Conservation (phyloP, 345 rosid genomes). For the Eucalyptus urophylla region DNA sequence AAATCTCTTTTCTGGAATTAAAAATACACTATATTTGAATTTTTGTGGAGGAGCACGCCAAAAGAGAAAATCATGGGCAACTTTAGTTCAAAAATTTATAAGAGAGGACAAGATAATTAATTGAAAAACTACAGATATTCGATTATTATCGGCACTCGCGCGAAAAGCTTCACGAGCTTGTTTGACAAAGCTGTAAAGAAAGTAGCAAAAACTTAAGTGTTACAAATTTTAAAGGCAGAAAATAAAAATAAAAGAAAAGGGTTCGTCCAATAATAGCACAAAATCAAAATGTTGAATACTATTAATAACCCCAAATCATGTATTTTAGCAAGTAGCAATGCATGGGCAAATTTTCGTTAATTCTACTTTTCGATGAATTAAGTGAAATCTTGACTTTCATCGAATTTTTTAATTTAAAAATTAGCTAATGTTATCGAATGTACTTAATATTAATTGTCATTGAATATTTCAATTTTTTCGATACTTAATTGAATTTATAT, state of each 20-base stretch:
- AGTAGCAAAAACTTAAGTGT: background rate
- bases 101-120: background rate
- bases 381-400: background rate
- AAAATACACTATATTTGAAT: background rate
- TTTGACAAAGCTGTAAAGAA: background rate
- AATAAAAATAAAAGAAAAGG: background rate
- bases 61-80: background rate
- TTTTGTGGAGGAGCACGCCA: background rate
- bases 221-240: background rate
- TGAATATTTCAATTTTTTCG: background rate
- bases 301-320: background rate
- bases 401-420: background rate
- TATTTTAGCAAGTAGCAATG: background rate
- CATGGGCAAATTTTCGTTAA: background rate
- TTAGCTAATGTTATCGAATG: background rate
- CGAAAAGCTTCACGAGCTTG: background rate
- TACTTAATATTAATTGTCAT: background rate
- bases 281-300: background rate
- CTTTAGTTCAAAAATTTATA: background rate
- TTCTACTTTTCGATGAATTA: background rate
- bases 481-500: background rate
- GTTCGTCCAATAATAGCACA: background rate
- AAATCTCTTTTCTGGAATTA: background rate
- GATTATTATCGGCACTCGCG: background rate
- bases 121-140: background rate